Base-by-base conservation (phyloP, 305 asterid genomes). In the Solanum hybrid region DNA sequence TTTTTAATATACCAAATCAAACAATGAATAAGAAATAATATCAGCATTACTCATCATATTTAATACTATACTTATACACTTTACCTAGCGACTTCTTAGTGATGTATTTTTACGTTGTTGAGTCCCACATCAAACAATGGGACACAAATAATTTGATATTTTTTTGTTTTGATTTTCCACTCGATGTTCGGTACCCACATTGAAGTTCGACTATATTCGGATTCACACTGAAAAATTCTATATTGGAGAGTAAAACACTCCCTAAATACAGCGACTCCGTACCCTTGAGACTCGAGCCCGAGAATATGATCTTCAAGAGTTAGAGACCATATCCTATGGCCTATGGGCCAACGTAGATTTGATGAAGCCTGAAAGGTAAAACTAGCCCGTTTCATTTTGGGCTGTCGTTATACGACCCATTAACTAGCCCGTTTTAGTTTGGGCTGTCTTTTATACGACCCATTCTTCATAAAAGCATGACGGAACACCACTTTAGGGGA, bases 191-290 rank as follows among this genome's bases (percentile, higher is more conserved):
- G 17, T 42, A 12, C 6, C 17, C 17, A 42, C 17, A 42, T 12
- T 42, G 6, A 42, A 42, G 56, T 42, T 0, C 0, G 17, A 42
- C 56, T 42, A 42, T 0, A 42, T 42, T 42, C 56, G 17, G 0
- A 42, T 12, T 42, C 17, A 42, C 56, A 42, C 5, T 0, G 0
- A 42, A 42, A 42, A 42, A 42, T 0, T 42, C 17, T 42, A 12
- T 0, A 12, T 42, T 12, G 0, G 0, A 12, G 0, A 42, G 56
- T 42, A 42, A 42, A 42, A 42, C 56, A 42, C 56, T 42, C 17
- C 56, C 6, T 12, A 42, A 42, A 42, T 42, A 42, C 0, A 42
- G 0, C 6, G 6, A 42, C 56, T 42, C 17, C 17, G 0, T 12
- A 42, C 56, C 56, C 56, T 42, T 36, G 38, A 0, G 45, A 40